These are phyloP conservation scores for Fusarium sp. DNA, from an alignment of 2,329 filamentous ascomycete genomes.

Conservation along the genomic window DNA sequence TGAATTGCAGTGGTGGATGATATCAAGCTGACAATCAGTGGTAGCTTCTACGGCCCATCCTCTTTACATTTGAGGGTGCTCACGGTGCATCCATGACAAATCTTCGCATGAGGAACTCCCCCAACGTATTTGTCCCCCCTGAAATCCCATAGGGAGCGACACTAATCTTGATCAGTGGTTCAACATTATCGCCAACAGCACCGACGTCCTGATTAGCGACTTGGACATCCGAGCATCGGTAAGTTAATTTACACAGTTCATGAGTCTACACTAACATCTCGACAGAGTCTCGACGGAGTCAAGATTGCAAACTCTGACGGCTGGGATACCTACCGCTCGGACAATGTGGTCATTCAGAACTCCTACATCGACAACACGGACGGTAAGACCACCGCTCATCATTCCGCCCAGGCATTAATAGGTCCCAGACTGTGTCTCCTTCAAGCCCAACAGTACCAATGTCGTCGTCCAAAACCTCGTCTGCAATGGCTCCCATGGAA, in stretches of 20 bases:
- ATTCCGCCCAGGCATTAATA: background rate
- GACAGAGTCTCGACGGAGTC: constrained; percentile 34
- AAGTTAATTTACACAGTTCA: background rate
- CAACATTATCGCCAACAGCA: constrained; percentile 74
- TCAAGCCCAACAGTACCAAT: constrained; percentile 79
- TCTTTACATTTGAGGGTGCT: constrained; percentile 36
- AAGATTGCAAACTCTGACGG: constrained; percentile 69
- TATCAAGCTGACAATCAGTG: constrained; percentile 42
- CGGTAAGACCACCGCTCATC: constrained; percentile 1
- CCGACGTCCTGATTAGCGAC: constrained; percentile 71
- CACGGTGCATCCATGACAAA: constrained; percentile 69
- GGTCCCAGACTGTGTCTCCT: constrained; percentile 71
- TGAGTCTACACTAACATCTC: background rate
- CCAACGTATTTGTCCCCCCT: constrained; percentile 36
- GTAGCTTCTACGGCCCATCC: constrained; percentile 39
- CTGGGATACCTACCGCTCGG: constrained; percentile 72
- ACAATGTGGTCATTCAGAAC: constrained; percentile 74
- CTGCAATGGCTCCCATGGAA: constrained; percentile 79
- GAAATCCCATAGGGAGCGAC: accelerated
- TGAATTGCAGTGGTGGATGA: constrained; percentile 54
- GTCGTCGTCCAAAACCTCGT: constrained; percentile 74
- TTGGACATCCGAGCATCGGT: constrained; percentile 68
- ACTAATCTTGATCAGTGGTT: constrained; percentile 44
- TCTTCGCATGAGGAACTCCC: constrained; percentile 69
- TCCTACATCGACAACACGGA: constrained; percentile 60